phyloP scores from a whole-genome alignment of 352 stramenopile genomes.

The Phytophthora crassamura region DNA sequence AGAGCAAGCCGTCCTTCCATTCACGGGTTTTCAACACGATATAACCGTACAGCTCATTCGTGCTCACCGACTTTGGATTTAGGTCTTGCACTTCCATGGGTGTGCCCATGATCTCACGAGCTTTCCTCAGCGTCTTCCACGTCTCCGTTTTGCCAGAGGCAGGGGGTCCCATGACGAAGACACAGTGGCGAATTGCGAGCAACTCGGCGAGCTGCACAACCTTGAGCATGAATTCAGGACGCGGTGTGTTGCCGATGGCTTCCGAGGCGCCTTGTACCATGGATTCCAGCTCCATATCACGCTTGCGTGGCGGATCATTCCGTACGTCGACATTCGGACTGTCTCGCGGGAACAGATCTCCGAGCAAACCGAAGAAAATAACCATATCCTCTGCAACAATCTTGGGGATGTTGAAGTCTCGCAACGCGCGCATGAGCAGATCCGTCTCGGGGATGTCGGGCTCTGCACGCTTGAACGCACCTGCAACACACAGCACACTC shows the following conservation, averaged over 20 bases:
- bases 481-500: constrained; percentile 94
- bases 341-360: constrained; percentile 94
- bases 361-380: constrained; percentile 95
- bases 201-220: constrained; percentile 96
- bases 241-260: constrained; percentile 82
- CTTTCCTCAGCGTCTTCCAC: constrained; percentile 94
- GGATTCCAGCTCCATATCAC: constrained; percentile 93
- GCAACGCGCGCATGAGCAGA: constrained; percentile 95
- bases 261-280: constrained; percentile 87
- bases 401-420: constrained; percentile 98
- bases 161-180: constrained; percentile 96
- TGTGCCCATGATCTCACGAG: constrained; percentile 87
- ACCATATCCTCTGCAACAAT: constrained; percentile 96
- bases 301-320: constrained; percentile 92
- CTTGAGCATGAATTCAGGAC: constrained; percentile 92
- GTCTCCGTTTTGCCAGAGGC: constrained; percentile 95
- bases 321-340: constrained; percentile 88
- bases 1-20: constrained; percentile 96
- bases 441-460: constrained; percentile 93
- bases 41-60: constrained; percentile 96
- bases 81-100: constrained; percentile 93
- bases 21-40: constrained; percentile 95
- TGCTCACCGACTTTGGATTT: constrained; percentile 96
- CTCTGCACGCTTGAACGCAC: constrained; percentile 94
- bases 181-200: constrained; percentile 95